A percentile compares a stretch with the other conserved stretches of the same genome.
These are phyloP conservation scores for Barnettozyma californica DNA, from an alignment of 805 yeast species.

Conservation along the genomic window DNA sequence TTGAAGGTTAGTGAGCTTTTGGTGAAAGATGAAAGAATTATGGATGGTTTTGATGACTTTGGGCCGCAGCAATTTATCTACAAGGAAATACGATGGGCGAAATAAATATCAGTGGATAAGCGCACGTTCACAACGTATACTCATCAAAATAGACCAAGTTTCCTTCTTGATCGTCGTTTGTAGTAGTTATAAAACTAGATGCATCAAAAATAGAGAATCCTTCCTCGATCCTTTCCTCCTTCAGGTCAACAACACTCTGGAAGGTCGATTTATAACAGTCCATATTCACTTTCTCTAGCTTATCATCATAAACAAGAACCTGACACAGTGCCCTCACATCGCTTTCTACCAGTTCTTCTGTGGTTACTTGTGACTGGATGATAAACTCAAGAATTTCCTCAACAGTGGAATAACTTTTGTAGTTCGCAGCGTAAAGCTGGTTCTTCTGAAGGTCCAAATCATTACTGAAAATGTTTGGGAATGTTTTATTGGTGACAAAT, in stretches of 20 bases:
- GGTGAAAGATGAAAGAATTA: conserved; percentile 29
- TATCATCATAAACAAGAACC: conserved; percentile 82
- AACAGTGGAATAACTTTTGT: conserved; percentile 63
- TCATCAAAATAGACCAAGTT: conserved; percentile 44
- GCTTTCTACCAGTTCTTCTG: conserved; percentile 66
- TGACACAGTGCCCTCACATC: conserved; percentile 84
- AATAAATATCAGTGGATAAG: background rate
- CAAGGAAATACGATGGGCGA: conserved; percentile 27
- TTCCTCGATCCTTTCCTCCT: conserved; percentile 25
- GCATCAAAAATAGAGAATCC: conserved; percentile 37
- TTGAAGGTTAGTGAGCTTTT: conserved; percentile 32
- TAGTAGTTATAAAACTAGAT: conserved; percentile 34
- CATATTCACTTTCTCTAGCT: conserved; percentile 58
- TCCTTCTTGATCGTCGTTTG: conserved; percentile 28
- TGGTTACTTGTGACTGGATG: conserved; percentile 63
- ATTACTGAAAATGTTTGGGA: conserved; percentile 59
- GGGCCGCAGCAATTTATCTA: conserved; percentile 59
- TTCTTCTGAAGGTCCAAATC: conserved; percentile 22
- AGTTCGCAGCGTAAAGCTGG: conserved; percentile 48
- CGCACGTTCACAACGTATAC: conserved; percentile 31
- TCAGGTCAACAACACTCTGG: conserved; percentile 73
- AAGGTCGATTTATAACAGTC: conserved; percentile 77
- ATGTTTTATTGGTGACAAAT: conserved; percentile 69
- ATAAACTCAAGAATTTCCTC: conserved; percentile 75
- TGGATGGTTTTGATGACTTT: conserved; percentile 77